Conservation (phyloP, 345 rosid genomes). For the Eutrema yunnanense region DNA sequence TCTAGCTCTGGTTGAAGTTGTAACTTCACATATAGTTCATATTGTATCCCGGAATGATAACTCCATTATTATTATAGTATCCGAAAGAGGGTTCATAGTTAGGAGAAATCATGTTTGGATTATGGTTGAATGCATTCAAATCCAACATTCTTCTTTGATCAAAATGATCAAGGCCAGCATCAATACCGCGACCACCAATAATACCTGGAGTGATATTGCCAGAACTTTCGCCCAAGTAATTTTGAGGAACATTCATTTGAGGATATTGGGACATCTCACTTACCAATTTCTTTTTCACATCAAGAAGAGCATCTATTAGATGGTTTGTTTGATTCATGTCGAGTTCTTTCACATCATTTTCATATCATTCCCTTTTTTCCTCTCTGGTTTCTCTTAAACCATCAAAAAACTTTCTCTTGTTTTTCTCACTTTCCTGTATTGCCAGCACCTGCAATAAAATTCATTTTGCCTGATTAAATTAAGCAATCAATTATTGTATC, state of each 20-base stretch:
- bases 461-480: not conserved
- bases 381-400: conserved; percentile 8
- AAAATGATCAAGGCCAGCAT: not conserved
- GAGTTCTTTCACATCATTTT: conserved; percentile 38
- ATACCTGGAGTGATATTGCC: not conserved
- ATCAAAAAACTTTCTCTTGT: conserved; percentile 28
- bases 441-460: not conserved
- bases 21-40: not conserved
- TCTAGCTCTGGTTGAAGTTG: conserved; percentile 16
- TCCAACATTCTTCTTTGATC: not conserved
- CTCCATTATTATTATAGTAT: not conserved
- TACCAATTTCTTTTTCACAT: conserved; percentile 29
- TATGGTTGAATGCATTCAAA: not conserved
- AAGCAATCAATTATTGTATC: not conserved
- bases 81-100: not conserved
- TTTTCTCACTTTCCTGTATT: conserved; percentile 35
- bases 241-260: not conserved
- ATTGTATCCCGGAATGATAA: not conserved
- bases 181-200: not conserved
- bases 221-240: not conserved
- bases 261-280: conserved; percentile 11
- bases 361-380: conserved; percentile 37
- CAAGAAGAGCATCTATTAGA: conserved; percentile 26
- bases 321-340: conserved; percentile 25
- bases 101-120: not conserved